Evolutionary conservation across 1,284 basidiomycete species (phyloP).

Genomic region (Sporisorium scitamineum): DNA sequence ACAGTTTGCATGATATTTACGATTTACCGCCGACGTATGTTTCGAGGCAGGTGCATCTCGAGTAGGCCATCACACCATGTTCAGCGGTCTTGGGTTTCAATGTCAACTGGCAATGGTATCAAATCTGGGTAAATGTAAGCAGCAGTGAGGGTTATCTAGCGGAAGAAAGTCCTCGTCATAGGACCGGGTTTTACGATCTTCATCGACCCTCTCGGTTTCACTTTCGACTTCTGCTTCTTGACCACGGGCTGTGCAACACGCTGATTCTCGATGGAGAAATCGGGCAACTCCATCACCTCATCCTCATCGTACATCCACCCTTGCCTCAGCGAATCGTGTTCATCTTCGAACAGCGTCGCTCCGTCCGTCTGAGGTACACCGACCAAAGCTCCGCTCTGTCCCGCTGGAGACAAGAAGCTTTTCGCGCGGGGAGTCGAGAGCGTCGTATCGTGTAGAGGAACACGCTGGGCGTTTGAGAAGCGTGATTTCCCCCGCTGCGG

Average conservation of each 20-base stretch:
- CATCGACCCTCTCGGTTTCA: constrained; percentile 16
- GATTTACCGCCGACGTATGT: constrained; percentile 54
- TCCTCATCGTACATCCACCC: constrained; percentile 41
- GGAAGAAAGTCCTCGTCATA: constrained; percentile 42
- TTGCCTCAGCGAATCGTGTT: constrained; percentile 31
- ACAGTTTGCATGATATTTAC: constrained; percentile 44
- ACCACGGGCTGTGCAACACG: background rate
- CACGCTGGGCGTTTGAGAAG: constrained; percentile 41
- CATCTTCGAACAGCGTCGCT: constrained; percentile 22
- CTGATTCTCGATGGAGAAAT: constrained; percentile 40
- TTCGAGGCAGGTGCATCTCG: constrained; percentile 34
- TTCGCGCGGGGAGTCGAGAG: constrained; percentile 4
- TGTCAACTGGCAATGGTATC: constrained; percentile 13
- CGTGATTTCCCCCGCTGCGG: constrained; percentile 16
- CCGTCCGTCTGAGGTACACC: background rate
- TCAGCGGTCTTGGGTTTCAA: background rate
- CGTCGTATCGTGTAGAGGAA: constrained; percentile 1
- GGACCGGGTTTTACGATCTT: constrained; percentile 41
- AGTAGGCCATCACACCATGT: background rate
- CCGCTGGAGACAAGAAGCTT: constrained; percentile 4
- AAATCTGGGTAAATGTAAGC: background rate
- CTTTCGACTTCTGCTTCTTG: constrained; percentile 18
- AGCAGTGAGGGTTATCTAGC: constrained; percentile 7
- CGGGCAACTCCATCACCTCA: constrained; percentile 22
- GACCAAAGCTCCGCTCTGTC: background rate